These are phyloP conservation scores for Pythium brachiatum DNA, from an alignment of 352 stramenopile species.

Conservation along the genomic window DNA sequence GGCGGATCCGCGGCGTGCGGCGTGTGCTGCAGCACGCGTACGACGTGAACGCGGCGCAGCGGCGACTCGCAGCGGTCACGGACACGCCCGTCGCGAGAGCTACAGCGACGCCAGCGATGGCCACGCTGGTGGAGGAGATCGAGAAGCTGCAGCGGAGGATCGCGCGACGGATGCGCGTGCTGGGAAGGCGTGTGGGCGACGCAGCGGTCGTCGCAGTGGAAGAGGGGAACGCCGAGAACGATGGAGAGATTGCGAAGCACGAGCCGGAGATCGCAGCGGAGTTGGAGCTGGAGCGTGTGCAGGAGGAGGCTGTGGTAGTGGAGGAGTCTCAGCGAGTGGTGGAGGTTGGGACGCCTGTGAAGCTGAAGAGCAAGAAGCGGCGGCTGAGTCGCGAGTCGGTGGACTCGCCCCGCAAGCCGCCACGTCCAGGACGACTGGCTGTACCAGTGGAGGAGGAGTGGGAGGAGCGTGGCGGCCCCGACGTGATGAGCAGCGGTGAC, in stretches of 20 bases:
- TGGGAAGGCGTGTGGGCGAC: neutral
- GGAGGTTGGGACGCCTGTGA: neutral
- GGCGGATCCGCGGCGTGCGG: neutral
- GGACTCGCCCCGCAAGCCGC: constrained; percentile 18
- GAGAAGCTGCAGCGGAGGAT: constrained; percentile 2
- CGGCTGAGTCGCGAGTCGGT: constrained; percentile 7
- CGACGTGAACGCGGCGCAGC: constrained; percentile 17
- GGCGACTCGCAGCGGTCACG: neutral
- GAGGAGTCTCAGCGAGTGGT: neutral
- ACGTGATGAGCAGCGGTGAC: neutral
- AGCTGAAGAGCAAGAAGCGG: neutral
- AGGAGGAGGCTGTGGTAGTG: no score
- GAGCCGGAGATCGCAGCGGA: neutral
- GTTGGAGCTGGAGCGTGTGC: neutral
- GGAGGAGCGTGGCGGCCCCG: neutral
- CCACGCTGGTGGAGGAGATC: constrained; percentile 9
- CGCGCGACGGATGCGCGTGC: neutral
- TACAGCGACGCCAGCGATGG: neutral
- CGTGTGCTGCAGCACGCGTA: constrained; percentile 13
- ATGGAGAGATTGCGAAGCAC: neutral
- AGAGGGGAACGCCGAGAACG: no score
- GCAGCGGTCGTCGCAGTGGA: neutral
- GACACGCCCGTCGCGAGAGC: neutral
- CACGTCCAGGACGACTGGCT: constrained; percentile 9
- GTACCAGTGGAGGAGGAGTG: neutral